These are phyloP conservation scores for Canavalia gladiata DNA, from an alignment of 306 rosid genomes.

Conservation along the genomic window DNA sequence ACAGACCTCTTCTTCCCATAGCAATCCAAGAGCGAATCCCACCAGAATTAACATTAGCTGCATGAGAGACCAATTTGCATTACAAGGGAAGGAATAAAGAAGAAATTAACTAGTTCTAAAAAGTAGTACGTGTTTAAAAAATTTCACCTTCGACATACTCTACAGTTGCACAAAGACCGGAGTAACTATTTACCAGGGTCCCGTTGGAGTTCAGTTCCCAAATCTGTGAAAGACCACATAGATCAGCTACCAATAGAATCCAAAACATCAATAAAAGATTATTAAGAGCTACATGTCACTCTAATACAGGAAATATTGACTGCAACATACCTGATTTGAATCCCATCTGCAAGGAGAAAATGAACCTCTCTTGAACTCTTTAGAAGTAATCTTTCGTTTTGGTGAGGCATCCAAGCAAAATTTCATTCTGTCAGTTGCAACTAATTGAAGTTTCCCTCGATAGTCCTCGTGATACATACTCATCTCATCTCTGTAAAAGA, in stretches of 20 bases:
- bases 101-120: conserved; percentile 10
- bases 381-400: conserved; percentile 69
- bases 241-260: conserved; percentile 48
- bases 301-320: neutral
- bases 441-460: conserved; percentile 72
- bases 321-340: conserved; percentile 76
- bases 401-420: conserved; percentile 84
- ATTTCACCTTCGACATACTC: conserved; percentile 61
- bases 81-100: neutral
- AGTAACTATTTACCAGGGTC: conserved; percentile 79
- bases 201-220: conserved; percentile 81
- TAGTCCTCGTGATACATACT: conserved; percentile 55
- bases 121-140: neutral
- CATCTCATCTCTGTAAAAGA: conserved; percentile 61
- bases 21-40: conserved; percentile 93
- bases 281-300: conserved; percentile 7
- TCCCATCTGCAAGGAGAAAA: conserved; percentile 77
- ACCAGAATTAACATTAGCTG: conserved; percentile 55
- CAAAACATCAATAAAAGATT: conserved; percentile 25
- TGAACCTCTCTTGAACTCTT: conserved; percentile 64
- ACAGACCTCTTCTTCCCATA: conserved; percentile 71
- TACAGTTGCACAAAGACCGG: conserved; percentile 79
- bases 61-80: conserved; percentile 50
- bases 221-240: conserved; percentile 58
- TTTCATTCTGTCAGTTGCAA: conserved; percentile 53